A percentile compares a stretch with the other conserved stretches of the same genome.
phyloP scores from a whole-genome alignment of 2,329 filamentous ascomycete species.

The Aspergillus sp. region DNA sequence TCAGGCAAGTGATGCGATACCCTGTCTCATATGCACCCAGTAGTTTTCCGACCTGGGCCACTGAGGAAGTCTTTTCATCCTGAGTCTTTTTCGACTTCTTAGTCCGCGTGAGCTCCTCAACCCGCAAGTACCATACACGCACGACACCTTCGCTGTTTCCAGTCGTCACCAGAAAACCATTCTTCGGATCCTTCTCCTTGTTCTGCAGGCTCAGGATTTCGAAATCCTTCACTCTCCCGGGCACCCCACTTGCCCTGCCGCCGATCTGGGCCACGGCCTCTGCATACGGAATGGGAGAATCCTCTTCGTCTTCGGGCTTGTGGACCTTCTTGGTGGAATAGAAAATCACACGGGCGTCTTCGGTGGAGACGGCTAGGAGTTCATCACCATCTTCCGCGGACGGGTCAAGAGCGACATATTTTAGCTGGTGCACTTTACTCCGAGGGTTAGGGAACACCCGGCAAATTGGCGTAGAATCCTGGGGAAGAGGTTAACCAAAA shows the following conservation, averaged over 20 bases:
- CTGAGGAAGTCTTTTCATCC: conserved; percentile 18
- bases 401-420: conserved; percentile 58
- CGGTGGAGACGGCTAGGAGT: conserved; percentile 76
- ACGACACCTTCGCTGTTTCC: conserved; percentile 83
- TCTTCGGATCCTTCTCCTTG: conserved; percentile 30
- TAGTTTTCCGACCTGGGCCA: conserved; percentile 60
- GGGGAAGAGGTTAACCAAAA: conserved; percentile 16
- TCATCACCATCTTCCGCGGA: conserved; percentile 50
- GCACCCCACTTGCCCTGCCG: conserved; percentile 66
- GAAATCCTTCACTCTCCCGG: conserved; percentile 85
- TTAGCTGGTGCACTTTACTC: conserved; percentile 81
- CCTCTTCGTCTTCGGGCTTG: conserved; percentile 43
- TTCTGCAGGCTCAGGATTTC: conserved; percentile 55
- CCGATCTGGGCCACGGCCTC: conserved; percentile 71
- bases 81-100: conserved; percentile 16
- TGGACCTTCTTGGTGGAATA: conserved; percentile 63
- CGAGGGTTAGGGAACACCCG: conserved; percentile 65
- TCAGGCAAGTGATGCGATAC: conserved; percentile 85
- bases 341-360: conserved; percentile 84
- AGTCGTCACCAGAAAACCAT: conserved; percentile 62
- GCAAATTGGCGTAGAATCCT: conserved; percentile 76
- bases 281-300: conserved; percentile 59
- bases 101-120: conserved; percentile 26
- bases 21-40: conserved; percentile 79
- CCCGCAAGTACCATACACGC: conserved; percentile 68